phyloP scores from a whole-genome alignment of 2,329 filamentous ascomycete species.

The Colletotrichum cordylinicola region DNA sequence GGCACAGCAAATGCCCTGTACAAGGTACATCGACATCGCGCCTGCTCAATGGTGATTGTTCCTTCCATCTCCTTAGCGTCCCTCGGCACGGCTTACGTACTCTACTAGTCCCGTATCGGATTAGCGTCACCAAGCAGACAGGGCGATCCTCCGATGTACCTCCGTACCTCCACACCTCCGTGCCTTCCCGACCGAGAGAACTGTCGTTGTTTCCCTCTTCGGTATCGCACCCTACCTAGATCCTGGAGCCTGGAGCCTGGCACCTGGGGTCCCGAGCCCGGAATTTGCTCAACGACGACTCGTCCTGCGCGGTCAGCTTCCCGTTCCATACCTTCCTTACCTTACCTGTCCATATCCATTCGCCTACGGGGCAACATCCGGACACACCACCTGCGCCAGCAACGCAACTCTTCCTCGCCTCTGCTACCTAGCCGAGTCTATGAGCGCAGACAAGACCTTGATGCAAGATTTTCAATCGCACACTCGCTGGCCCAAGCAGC shows the following conservation, averaged over 20 bases:
- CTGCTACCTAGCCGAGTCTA: not conserved
- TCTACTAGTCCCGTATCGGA: not conserved
- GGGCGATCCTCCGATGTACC: constrained; percentile 14
- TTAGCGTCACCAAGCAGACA: not conserved
- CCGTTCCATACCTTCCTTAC: not conserved
- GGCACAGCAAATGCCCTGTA: not conserved
- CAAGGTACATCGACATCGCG: not conserved
- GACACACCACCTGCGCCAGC: not conserved
- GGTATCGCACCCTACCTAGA: not conserved
- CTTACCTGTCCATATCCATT: not conserved
- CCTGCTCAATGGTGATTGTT: not conserved
- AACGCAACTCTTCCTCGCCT: not conserved
- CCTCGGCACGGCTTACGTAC: not conserved
- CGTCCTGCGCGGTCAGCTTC: not conserved
- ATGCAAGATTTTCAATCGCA: not conserved
- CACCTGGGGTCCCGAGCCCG: not conserved
- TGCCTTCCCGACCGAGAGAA: not conserved
- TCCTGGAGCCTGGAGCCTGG: not conserved
- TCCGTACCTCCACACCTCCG: constrained; percentile 4
- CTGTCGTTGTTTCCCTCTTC: constrained; percentile 2
- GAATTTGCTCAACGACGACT: not conserved
- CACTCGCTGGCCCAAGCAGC: not conserved
- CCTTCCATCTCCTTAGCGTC: not conserved
- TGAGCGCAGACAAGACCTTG: not conserved
- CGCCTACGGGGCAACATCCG: not conserved